Percentiles rank a stretch among this genome's conserved stretches.
Evolutionary conservation across 495 filamentous ascomycete genomes (phyloP).

Genomic region (Parathielavia hyrcaniae): DNA sequence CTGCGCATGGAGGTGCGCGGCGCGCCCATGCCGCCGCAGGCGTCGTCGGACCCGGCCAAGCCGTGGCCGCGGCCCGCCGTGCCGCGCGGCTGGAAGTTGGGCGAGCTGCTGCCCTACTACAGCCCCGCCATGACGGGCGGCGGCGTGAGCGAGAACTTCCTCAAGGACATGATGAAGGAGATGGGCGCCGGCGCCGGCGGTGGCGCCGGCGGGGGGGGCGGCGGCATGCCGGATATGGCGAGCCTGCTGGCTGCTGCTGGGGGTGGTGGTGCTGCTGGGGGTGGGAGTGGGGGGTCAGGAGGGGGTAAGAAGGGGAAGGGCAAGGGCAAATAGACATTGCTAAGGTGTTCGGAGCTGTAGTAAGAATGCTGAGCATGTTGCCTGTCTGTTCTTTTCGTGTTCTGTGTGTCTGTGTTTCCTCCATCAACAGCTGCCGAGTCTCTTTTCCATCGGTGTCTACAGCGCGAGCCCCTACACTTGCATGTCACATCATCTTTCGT

Average conservation of each 20-base stretch:
- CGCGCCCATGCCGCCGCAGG: slow-evolving; percentile 33
- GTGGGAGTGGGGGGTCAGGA: slow-evolving; percentile 22
- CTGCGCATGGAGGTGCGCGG: slow-evolving; percentile 64
- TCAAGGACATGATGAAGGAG: slow-evolving; percentile 96
- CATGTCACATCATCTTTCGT: too few species aligned
- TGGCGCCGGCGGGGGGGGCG: slow-evolving; percentile 32
- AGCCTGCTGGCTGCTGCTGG: slow-evolving; percentile 38
- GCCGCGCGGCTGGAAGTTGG: slow-evolving; percentile 90
- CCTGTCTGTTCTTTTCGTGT: too few species aligned
- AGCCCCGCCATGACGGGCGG: slow-evolving; percentile 85
- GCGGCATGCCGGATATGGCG: slow-evolving; percentile 36
- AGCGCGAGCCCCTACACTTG: too few species aligned
- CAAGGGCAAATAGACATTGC: slow-evolving; percentile 37
- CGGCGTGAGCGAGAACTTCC: slow-evolving; percentile 89
- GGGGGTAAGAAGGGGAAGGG: slow-evolving; percentile 39
- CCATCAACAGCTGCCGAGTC: too few species aligned
- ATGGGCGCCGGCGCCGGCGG: slow-evolving; percentile 59
- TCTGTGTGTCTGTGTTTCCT: too few species aligned
- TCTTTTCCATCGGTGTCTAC: too few species aligned
- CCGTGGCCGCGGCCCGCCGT: slow-evolving; percentile 64
- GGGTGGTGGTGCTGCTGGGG: slow-evolving; percentile 23
- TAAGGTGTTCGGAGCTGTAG: too few species aligned
- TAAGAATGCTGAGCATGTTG: too few species aligned
- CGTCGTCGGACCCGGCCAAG: slow-evolving; percentile 47
- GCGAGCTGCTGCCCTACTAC: slow-evolving; percentile 73